Base-by-base conservation (phyloP, 495 filamentous ascomycete species). In the Evernia prunastri region DNA sequence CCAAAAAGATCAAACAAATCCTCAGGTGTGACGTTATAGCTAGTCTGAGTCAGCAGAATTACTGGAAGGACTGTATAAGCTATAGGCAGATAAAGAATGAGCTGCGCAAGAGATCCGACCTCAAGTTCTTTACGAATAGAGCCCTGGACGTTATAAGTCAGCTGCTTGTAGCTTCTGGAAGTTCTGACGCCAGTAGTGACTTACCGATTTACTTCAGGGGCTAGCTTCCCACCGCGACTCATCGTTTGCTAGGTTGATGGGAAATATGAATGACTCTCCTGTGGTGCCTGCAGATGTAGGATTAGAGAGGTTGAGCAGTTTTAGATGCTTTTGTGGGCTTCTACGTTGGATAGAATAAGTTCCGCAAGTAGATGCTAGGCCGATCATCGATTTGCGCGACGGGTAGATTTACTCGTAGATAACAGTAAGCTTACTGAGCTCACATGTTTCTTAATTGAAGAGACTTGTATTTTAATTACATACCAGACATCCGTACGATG, bases 81-180 rank as follows among this genome's bases (percentile, higher is more conserved):
- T 56, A 54, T 6, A 31, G 2, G 23, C 12, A 13, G 35, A 45
- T 33, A 36, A 35, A 37, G 53, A 36, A 36, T 20, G 25, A 17
- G 63, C 53, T 13, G 12, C 31, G 18, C 29, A 33, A 31, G n/a
- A 37, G 35, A 67, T n/a, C 87, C 67, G 75, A 92, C 90, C 89
- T 94, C 78, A 96, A 82, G 83, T 96, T 96, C 88, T 96, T 96
- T 71, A 95, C 91, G 85, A 95, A 96, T 77, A 96, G 88, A 87
- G 91, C 91, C 84, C 91, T 93, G 73, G 57, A 56, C 12, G 2
- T 42, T n/a, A 15, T 23, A 6, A 20, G 53, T 63, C n/a, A 63
- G 61, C 53, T 57, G 8, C 4, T 70, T 45, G 33, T 40, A 20
- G 35, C 59, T 17, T 40, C 49, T 47, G 36, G 15, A 37, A 25